Percentiles rank a stretch among this genome's conserved stretches.
phyloP scores from a whole-genome alignment of 495 filamentous ascomycete genomes.

The Filosporella fistucella region DNA sequence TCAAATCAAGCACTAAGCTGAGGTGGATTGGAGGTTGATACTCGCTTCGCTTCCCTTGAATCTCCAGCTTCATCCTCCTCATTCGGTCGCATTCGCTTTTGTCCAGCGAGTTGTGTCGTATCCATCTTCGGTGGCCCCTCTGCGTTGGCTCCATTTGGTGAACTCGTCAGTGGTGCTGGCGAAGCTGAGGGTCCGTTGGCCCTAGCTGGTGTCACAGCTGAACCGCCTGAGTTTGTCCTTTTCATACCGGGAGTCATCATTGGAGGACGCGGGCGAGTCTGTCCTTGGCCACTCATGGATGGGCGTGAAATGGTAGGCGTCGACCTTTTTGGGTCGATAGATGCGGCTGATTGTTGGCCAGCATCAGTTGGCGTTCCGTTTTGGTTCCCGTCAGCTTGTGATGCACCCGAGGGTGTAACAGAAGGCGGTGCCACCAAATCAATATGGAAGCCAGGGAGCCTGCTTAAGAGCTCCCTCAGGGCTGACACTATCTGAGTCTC shows the following conservation, averaged over 20 bases:
- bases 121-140: slow-evolving; percentile 5
- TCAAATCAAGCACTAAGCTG: slow-evolving; percentile 19
- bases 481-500: slow-evolving; percentile 20
- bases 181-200: slow-evolving; percentile 15
- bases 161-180: slow-evolving; percentile 8
- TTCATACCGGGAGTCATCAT: slow-evolving; percentile 20
- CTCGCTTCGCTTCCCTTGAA: slow-evolving; percentile 17
- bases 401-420: not conserved
- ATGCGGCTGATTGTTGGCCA: slow-evolving; percentile 1
- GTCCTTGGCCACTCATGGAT: slow-evolving; percentile 17
- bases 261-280: slow-evolving; percentile 22
- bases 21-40: slow-evolving; percentile 17
- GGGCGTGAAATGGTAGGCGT: slow-evolving; percentile 17
- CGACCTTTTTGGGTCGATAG: slow-evolving; percentile 4
- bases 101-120: slow-evolving; percentile 11
- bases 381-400: slow-evolving; percentile 10
- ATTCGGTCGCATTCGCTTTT: slow-evolving; percentile 18
- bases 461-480: slow-evolving; percentile 14
- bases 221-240: slow-evolving; percentile 17
- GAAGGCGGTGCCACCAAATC: not conserved
- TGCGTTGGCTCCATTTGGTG: slow-evolving; percentile 24
- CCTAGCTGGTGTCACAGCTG: slow-evolving; percentile 10
- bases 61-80: slow-evolving; percentile 24
- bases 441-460: slow-evolving; percentile 15
- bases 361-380: slow-evolving; percentile 10